Evolutionary conservation across 75 land plant genomes (phyloP).

Genomic region (Chamaecyparis obtusa): DNA sequence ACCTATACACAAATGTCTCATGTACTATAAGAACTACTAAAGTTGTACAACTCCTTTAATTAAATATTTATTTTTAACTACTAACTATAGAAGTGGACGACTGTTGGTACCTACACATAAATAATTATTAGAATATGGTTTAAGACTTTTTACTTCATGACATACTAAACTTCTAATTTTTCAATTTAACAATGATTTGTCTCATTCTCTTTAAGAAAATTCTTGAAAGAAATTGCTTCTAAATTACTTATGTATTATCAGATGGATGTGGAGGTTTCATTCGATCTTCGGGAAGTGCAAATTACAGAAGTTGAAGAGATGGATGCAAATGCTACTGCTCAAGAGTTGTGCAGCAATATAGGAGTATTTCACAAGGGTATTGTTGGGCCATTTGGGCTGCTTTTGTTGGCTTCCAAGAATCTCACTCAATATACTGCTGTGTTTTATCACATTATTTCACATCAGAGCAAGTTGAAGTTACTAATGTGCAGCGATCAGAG

Average conservation of each 20-base stretch:
- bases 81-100: too few species aligned
- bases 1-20: too few species aligned
- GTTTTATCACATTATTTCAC: not conserved
- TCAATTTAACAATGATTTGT: too few species aligned
- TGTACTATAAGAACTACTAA: too few species aligned
- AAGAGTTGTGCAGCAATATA: not conserved
- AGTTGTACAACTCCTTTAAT: too few species aligned
- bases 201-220: too few species aligned
- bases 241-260: not conserved
- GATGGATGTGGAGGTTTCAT: slow-evolving; percentile 12
- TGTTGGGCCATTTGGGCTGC: not conserved
- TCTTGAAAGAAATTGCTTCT: too few species aligned
- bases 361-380: not conserved
- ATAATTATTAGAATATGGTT: too few species aligned
- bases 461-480: not conserved
- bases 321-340: not conserved
- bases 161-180: too few species aligned
- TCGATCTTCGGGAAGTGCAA: not conserved
- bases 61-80: too few species aligned
- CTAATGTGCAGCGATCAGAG: slow-evolving; percentile 5
- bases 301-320: not conserved
- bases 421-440: not conserved
- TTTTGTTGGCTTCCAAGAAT: slow-evolving; percentile 3
- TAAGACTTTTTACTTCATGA: too few species aligned
- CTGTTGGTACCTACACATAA: too few species aligned